Base-by-base conservation (phyloP, 2,329 filamentous ascomycete species). In the Neurospora crassa region DNA sequence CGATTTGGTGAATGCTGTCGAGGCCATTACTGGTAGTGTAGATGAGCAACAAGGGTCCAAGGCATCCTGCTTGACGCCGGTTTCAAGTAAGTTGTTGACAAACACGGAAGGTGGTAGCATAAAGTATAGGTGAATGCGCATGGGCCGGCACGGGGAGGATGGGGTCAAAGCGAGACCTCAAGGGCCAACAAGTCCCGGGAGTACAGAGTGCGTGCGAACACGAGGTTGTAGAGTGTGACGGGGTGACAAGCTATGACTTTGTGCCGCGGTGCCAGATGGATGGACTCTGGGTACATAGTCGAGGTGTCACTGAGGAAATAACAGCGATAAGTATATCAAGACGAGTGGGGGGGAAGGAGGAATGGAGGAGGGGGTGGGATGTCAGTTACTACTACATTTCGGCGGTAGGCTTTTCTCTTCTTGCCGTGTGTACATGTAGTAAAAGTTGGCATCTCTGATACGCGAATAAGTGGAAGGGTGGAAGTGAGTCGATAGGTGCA, bases 181-280 rank as follows among this genome's bases (percentile, higher is more conserved):
- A 59, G 24, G 53, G 53, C 53, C 53, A 63, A 63, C 53, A 37
- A 37, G 24, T 63, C 53, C 24, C 53, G 53, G 53, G 53, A 63
- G 53, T 63, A 63, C 53, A 63, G 34, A 16, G 53, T 63, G 53
- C 16, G 53, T 63, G 24, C 29, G 16, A 63, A 63, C 53, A 63
- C 24, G 53, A 63, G 53, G 16, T 37, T 37, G 24, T 29, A 63
- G 29, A 37, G 29, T 18, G 16, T 29, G 53, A 68, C 40, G 45
- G 69, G 40, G 73, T 75, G 5, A 59, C 47, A 34, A 59, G 3
- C 47, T 59, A 29, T 53, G 47, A 53, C 47, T 29, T 53, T 53
- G 47, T 29, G 47, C 20, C 16, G 47, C 47, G 47, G 20, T 59
- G 47, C 47, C 47, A 34, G 24, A 18, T 29, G 47, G 53, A 63